These are phyloP conservation scores for Fusarium staphyleae DNA, from an alignment of 2,329 filamentous ascomycete genomes.

Conservation along the genomic window DNA sequence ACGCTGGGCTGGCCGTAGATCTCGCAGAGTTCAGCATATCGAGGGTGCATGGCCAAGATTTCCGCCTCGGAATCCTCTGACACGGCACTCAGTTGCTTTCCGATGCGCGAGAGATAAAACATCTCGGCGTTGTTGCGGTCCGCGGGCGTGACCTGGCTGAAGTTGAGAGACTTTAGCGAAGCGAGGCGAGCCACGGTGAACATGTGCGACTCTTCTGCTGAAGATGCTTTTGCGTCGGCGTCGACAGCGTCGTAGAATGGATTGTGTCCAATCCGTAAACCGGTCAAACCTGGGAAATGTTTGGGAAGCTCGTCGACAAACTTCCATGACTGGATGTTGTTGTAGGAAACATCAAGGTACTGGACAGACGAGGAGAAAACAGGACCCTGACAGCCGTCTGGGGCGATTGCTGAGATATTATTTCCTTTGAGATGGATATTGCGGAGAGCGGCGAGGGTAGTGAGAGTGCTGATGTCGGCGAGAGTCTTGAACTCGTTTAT, in stretches of 20 bases:
- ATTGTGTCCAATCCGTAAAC: constrained; percentile 84
- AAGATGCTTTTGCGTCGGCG: constrained; percentile 53
- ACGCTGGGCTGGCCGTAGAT: constrained; percentile 77
- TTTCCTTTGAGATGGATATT: constrained; percentile 80
- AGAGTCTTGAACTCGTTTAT: constrained; percentile 72
- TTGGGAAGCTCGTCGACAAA: constrained; percentile 74
- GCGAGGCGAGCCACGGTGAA: constrained; percentile 80
- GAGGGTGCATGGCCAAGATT: constrained; percentile 70
- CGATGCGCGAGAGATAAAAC: constrained; percentile 89
- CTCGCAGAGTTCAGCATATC: constrained; percentile 76
- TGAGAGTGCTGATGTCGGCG: constrained; percentile 62
- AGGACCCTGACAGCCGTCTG: constrained; percentile 44
- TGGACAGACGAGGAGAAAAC: constrained; percentile 62
- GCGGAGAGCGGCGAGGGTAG: constrained; percentile 58
- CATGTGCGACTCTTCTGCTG: constrained; percentile 86
- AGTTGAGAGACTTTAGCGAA: constrained; percentile 74
- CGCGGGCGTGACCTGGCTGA: constrained; percentile 70
- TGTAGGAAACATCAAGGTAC: constrained; percentile 78
- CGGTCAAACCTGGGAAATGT: constrained; percentile 75
- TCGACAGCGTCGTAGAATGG: constrained; percentile 72
- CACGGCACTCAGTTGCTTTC: constrained; percentile 71
- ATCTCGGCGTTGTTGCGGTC: constrained; percentile 90
- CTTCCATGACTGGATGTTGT: constrained; percentile 71
- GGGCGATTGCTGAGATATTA: constrained; percentile 60
- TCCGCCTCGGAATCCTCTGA: constrained; percentile 59